Evolutionary conservation across 2,329 filamentous ascomycete species (phyloP).

Genomic region (Arachnopeziza araneosa): DNA sequence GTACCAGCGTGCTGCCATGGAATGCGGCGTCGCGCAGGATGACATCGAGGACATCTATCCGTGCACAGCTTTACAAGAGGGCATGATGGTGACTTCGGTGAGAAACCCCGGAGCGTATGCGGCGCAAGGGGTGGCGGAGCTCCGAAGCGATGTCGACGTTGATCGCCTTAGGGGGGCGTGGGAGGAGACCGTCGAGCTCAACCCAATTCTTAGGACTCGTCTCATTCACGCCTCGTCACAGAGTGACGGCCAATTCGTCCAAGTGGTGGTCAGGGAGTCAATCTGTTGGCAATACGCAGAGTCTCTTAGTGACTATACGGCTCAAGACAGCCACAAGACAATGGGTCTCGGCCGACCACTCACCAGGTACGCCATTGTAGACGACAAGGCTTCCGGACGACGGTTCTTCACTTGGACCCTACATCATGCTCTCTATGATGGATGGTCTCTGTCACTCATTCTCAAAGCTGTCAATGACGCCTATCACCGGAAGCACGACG

Average conservation of each 20-base stretch:
- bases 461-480: neutral
- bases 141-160: neutral
- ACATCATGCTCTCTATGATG: neutral
- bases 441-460: neutral
- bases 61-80: neutral
- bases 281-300: too few relatives aligned
- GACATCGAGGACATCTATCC: neutral
- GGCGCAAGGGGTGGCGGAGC: neutral
- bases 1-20: too few relatives aligned
- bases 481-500: neutral
- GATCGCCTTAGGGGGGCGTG: neutral
- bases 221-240: neutral
- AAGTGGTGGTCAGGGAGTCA: neutral
- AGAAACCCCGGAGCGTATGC: neutral
- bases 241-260: neutral
- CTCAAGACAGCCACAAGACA: too few relatives aligned
- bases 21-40: neutral
- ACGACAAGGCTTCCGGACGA: neutral
- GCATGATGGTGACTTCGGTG: neutral
- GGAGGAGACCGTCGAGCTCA: neutral
- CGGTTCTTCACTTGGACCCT: neutral
- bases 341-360: too few relatives aligned
- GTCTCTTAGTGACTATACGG: too few relatives aligned
- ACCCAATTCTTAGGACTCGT: neutral
- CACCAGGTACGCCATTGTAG: neutral